Base-by-base conservation (phyloP, 345 rosid species). In the Eutrema japonicum region DNA sequence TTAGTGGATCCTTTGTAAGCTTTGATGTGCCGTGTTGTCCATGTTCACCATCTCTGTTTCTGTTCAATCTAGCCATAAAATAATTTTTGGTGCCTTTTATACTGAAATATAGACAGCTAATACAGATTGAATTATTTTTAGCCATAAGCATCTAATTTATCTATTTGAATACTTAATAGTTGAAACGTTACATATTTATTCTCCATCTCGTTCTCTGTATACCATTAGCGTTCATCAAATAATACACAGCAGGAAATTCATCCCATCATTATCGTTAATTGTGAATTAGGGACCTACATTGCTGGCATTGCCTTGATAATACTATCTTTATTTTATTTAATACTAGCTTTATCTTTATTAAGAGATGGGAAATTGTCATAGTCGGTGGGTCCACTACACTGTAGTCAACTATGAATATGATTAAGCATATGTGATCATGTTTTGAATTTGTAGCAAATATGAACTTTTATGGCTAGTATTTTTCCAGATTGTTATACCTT, bases 1-100 rank as follows among this genome's bases (percentile, higher is more conserved):
- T 62, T 94, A 75, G 80, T 91, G 74, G 96, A 94, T 87, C 96
- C 98, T 42, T 64, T 94, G 97, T 93, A 81, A 91, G 98, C 75
- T 71, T 59, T 59, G 40, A 2, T 63, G 48, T 35, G 52, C 52
- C 2, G 6, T 68, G 57, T 51, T 45, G 27, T 46, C 4, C 8
- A 46, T 62, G 54, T 47, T 76, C 57, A 52, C 7, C 37, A 62
- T 37, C 64, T 75, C 55, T 42, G 48, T 45, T 61, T 56, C 55
- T 40, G 35, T 76, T 27, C 61, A 65, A 26, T 27, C n/a, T 41
- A n/a, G 6, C 61, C 50, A 22, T 64, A 13, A 52, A 27, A 27
- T 63, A 29, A 18, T 55, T 59, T 48, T 70, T 70, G 65, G 57
- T 26, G 61, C 42, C 67, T 59, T 33, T 18, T 58, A 33, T 49